Conservation (phyloP, 495 filamentous ascomycete genomes). For the Annulohypoxylon maeteangense region DNA sequence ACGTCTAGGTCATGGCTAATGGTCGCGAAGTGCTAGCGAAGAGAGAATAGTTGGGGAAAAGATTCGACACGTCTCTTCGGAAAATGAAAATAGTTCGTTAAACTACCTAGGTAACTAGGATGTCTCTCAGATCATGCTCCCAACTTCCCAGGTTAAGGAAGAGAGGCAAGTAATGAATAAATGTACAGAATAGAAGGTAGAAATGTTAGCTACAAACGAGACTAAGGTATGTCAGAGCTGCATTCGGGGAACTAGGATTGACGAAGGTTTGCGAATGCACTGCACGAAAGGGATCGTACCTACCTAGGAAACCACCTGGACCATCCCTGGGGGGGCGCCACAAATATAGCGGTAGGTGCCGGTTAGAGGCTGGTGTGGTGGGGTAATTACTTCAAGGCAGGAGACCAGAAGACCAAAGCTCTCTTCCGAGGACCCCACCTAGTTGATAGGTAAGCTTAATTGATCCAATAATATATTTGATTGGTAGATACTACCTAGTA, state of each 20-base stretch:
- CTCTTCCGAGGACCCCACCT: background rate
- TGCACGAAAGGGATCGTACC: slow-evolving; percentile 18
- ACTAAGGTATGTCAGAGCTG: slow-evolving; percentile 24
- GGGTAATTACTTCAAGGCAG: background rate
- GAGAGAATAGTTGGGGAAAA: background rate
- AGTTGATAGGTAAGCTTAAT: background rate
- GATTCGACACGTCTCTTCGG: background rate
- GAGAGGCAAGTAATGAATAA: background rate
- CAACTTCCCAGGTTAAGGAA: background rate
- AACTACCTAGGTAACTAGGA: background rate
- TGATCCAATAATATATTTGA: background rate
- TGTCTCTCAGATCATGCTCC: background rate
- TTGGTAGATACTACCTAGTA: background rate
- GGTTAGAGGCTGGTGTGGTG: slow-evolving; percentile 8
- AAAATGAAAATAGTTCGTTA: background rate
- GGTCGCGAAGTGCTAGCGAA: slow-evolving; percentile 3
- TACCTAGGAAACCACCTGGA: background rate
- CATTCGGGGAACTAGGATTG: slow-evolving; percentile 26
- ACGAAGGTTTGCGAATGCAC: slow-evolving; percentile 20
- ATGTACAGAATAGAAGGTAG: background rate
- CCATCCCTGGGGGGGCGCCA: background rate
- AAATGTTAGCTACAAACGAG: slow-evolving; percentile 1
- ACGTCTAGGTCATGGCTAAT: slow-evolving; percentile 31
- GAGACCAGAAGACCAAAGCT: background rate
- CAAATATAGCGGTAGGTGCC: slow-evolving; percentile 1